phyloP scores from a whole-genome alignment of 441 rosid genomes.

The Eruca vesicaria region DNA sequence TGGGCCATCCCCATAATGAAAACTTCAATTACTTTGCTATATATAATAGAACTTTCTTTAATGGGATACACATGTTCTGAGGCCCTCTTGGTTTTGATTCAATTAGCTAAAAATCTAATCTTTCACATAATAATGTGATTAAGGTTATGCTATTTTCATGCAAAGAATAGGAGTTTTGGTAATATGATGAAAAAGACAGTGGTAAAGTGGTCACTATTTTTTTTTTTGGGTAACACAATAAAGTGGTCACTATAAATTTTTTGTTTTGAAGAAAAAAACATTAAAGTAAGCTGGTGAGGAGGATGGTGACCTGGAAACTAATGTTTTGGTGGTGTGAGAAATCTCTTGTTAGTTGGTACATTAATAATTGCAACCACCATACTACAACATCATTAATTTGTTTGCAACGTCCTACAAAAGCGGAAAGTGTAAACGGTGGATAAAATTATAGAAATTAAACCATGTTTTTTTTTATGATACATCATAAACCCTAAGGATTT shows the following conservation, averaged over 20 bases:
- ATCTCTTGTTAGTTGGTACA: conserved; percentile 14
- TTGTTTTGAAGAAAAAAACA: conserved; percentile 9
- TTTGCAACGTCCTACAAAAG: neutral
- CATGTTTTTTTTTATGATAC: neutral
- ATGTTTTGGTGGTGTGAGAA: conserved; percentile 1
- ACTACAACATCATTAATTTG: neutral
- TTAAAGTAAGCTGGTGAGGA: conserved; percentile 26
- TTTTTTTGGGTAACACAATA: no score
- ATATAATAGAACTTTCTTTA: conserved; percentile 9
- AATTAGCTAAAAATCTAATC: neutral
- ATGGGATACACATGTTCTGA: neutral
- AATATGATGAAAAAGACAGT: conserved; percentile 20
- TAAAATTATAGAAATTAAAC: neutral
- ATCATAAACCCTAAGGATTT: conserved; percentile 7
- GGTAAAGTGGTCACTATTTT: conserved; percentile 18
- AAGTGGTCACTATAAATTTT: conserved; percentile 17
- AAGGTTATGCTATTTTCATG: conserved; percentile 8
- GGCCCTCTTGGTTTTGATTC: neutral
- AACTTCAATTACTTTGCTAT: neutral
- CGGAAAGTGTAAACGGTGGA: neutral
- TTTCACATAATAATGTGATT: conserved; percentile 26
- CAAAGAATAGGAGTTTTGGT: conserved; percentile 3
- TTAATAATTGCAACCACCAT: conserved; percentile 28
- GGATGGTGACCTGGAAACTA: conserved; percentile 15
- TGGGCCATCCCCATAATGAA: conserved; percentile 26